Conservation (phyloP, 2,329 filamentous ascomycete species). For the Cercospora nicotianae region DNA sequence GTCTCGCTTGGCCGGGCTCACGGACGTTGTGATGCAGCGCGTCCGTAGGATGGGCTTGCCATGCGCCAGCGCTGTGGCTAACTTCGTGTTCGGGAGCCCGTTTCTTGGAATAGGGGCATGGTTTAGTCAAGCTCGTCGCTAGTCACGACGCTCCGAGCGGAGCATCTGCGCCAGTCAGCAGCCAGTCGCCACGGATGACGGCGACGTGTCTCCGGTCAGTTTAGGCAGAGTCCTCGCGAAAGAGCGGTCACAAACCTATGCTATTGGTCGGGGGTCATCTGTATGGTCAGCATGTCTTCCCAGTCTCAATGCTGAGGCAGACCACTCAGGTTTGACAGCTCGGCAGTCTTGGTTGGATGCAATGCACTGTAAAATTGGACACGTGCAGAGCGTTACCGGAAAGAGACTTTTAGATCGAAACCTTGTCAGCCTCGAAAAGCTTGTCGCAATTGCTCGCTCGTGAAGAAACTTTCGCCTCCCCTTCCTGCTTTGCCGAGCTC, state of each 20-base stretch:
- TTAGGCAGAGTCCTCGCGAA: background rate
- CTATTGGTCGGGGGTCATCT: conserved; percentile 4
- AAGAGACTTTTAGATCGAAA: conserved; percentile 5
- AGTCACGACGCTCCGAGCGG: conserved; percentile 3
- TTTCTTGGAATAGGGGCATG: conserved; percentile 17
- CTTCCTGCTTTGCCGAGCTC: conserved; percentile 4
- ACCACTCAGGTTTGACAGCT: conserved; percentile 6
- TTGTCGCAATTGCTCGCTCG: conserved; percentile 11
- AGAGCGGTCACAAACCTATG: background rate
- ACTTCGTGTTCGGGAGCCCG: conserved; percentile 17
- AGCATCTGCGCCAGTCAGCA: background rate
- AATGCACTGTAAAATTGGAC: conserved; percentile 15
- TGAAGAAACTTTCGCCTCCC: background rate
- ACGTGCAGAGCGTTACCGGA: conserved; percentile 12
- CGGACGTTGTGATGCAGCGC: conserved; percentile 4
- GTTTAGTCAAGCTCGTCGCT: conserved; percentile 6
- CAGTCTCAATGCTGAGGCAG: conserved; percentile 5
- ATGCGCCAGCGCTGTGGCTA: conserved; percentile 7
- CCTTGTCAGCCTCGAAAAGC: conserved; percentile 8
- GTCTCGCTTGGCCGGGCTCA: conserved; percentile 18
- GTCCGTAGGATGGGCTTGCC: background rate
- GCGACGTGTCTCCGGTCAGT: background rate
- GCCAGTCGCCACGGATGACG: background rate
- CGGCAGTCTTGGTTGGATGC: conserved; percentile 1
- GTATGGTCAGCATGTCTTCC: background rate